Base-by-base conservation (phyloP, 257 asterid species). In the Handroanthus guayacan region DNA sequence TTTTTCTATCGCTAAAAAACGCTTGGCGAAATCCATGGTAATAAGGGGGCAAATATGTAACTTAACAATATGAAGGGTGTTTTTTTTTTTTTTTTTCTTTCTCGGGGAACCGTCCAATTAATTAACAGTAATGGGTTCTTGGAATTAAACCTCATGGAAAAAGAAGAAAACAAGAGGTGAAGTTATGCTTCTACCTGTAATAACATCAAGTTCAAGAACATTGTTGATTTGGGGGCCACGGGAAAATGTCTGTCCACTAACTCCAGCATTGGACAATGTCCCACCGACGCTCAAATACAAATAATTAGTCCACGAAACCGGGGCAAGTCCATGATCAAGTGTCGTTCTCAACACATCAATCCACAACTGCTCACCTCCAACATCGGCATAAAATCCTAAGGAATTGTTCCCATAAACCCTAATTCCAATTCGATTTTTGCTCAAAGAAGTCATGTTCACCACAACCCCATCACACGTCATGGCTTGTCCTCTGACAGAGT, bases 401-500 rank as follows among this genome's bases (percentile, higher is more conserved):
- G 38, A 0, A 1, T 65, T 66, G 55, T 63, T 76, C 82, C 92
- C 83, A 2, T 43, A 60, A 9, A 89, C 78, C 71, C 81, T 88
- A 16, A 85, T 72, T 37, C 81, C 52, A 77, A 52, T 88, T 87
- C 61, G 17, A 13, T 34, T 51, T 9, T 5, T n/a, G 0, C 60
- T 80, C 69, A 88, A 50, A 17, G 87, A 55, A 4, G 61, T 36
- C 97, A 91, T 91, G 50, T 91, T 84, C 74, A 89, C 84, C 62
- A 91, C 91, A 36, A 87, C 90, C 3, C 97, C 96, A 20, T 85
- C 81, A 3, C 69, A 78, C 38, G 93, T 82, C 92, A 89, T 90
- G 75, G 95, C 90, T 56, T 92, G 96, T 3, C 97, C 97, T 44
- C 93, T 67, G 3, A 75, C 82, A 0, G 95, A 92, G 61, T 92